Conservation (phyloP, 2,329 filamentous ascomycete species). For the Thielaviopsis ethacetica region DNA sequence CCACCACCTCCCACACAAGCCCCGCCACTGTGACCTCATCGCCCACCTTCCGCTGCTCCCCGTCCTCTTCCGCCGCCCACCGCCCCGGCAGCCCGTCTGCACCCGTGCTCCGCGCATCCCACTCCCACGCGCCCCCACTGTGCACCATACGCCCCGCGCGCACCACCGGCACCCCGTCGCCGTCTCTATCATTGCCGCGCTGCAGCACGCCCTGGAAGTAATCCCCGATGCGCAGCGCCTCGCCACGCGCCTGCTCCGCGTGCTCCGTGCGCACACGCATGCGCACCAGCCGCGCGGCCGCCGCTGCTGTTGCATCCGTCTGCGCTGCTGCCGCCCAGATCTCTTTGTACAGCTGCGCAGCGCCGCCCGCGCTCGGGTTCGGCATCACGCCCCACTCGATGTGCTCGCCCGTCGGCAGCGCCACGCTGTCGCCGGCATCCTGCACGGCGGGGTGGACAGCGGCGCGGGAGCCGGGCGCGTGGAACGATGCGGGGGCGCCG, state of each 20-base stretch:
- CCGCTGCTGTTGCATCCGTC: too few species aligned
- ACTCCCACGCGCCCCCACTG: not conserved
- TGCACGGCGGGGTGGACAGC: not conserved
- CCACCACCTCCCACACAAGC: constrained; percentile 2
- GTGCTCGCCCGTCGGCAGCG: constrained; percentile 22
- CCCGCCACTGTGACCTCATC: not conserved
- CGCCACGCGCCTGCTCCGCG: not conserved
- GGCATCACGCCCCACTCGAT: constrained; percentile 44
- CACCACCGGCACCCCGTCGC: not conserved
- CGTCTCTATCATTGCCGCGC: not conserved
- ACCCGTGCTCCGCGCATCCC: constrained; percentile 1
- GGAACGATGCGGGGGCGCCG: constrained; percentile 17
- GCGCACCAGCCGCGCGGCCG: not conserved
- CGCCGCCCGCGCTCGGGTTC: constrained; percentile 35
- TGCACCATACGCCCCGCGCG: not conserved
- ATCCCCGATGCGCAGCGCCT: constrained; percentile 1
- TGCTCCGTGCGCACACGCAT: not conserved
- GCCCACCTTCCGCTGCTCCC: not conserved
- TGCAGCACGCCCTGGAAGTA: constrained; percentile 8
- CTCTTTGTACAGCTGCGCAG: constrained; percentile 44
- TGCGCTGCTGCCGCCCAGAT: constrained; percentile 29
- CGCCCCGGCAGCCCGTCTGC: not conserved
- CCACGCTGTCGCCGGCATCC: constrained; percentile 42
- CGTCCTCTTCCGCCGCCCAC: constrained; percentile 1
- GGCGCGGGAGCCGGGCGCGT: too few species aligned